Percentiles rank a stretch among this genome's conserved stretches.
Evolutionary conservation across 106 monocot species (phyloP).

Genomic region (Dioscorea zingiberensis): DNA sequence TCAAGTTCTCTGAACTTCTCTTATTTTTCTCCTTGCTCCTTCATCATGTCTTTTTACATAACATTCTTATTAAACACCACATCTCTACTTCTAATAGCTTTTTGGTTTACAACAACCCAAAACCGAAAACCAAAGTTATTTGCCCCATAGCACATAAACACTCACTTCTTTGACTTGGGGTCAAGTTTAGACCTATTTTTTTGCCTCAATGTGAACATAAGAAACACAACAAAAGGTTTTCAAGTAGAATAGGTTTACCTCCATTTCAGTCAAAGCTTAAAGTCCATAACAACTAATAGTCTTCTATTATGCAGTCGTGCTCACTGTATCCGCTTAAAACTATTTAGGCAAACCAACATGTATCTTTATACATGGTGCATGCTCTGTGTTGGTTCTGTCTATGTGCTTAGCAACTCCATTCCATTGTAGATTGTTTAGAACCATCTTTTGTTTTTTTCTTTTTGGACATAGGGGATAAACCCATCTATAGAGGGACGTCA

Average conservation of each 20-base stretch:
- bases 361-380: not conserved
- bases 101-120: too few species aligned
- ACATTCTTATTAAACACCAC: too few species aligned
- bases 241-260: too few species aligned
- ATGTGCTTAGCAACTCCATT: not conserved
- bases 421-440: not conserved
- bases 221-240: not conserved
- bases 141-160: not conserved
- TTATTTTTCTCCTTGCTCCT: too few species aligned
- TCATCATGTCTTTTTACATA: too few species aligned
- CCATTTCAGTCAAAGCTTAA: not conserved
- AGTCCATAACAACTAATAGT: not conserved
- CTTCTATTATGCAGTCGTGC: not conserved
- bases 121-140: not conserved
- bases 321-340: not conserved
- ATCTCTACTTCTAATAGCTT: too few species aligned
- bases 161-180: not conserved
- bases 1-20: too few species aligned
- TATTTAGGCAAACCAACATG: not conserved
- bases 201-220: not conserved
- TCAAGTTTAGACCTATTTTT: not conserved
- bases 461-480: too few species aligned
- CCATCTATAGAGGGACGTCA: too few species aligned
- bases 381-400: not conserved
- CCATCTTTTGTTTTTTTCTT: not conserved